Evolutionary conservation across 805 yeast species (phyloP).

Genomic region (Wickerhamiella nectarea): DNA sequence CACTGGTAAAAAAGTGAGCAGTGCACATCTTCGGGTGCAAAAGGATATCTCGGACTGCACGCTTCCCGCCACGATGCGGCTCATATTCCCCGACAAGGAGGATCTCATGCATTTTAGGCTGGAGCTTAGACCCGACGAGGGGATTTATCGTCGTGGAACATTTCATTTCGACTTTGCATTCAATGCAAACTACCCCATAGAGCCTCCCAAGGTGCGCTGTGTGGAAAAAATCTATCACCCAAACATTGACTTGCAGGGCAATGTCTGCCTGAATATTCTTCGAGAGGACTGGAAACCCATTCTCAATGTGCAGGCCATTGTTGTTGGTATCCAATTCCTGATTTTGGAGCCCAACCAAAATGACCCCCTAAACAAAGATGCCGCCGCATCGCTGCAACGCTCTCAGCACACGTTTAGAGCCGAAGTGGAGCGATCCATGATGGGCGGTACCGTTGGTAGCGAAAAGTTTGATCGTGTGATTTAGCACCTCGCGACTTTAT

Average conservation of each 20-base stretch:
- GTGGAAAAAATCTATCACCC: constrained; percentile 74
- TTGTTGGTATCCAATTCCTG: constrained; percentile 73
- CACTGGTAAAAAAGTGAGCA: constrained; percentile 29
- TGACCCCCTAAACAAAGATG: constrained; percentile 87
- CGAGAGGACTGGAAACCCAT: constrained; percentile 97
- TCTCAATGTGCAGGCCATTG: constrained; percentile 60
- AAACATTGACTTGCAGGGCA: constrained; percentile 80
- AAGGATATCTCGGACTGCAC: constrained; percentile 53
- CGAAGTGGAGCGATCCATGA: constrained; percentile 51
- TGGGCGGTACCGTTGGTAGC: constrained; percentile 51
- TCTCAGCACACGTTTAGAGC: constrained; percentile 37
- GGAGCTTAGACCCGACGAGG: constrained; percentile 51
- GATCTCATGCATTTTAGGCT: constrained; percentile 53
- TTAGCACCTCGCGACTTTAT: too few species aligned
- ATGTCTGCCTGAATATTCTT: constrained; percentile 78
- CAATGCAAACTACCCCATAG: constrained; percentile 71
- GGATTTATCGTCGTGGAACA: constrained; percentile 54
- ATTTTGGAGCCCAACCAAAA: constrained; percentile 83
- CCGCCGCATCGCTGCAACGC: constrained; percentile 43
- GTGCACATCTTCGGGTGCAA: constrained; percentile 66
- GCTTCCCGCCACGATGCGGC: constrained; percentile 43
- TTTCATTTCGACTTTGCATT: constrained; percentile 57
- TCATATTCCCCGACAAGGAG: constrained; percentile 37
- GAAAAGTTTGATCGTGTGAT: constrained; percentile 52
- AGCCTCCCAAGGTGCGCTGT: constrained; percentile 77